Conservation (phyloP, 2,329 filamentous ascomycete species). For the Claviceps humidiphila region DNA sequence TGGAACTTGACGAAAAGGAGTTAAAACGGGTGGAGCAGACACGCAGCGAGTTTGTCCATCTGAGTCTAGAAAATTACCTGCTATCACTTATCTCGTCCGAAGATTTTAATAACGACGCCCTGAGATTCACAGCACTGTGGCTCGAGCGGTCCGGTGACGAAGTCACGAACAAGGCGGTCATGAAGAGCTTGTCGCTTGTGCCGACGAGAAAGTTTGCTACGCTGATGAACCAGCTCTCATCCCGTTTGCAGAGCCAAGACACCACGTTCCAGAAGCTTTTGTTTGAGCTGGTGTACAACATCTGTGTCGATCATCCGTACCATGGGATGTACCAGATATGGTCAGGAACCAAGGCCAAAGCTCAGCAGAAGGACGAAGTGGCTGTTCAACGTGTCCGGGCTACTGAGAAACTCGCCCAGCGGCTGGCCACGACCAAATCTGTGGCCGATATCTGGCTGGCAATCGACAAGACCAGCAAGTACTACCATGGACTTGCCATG, state of each 20-base stretch:
- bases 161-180: slow-evolving; percentile 65
- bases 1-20: slow-evolving; percentile 80
- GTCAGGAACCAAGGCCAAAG: slow-evolving; percentile 59
- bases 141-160: slow-evolving; percentile 70
- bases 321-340: slow-evolving; percentile 97
- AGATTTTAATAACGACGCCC: slow-evolving; percentile 73
- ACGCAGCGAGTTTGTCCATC: slow-evolving; percentile 69
- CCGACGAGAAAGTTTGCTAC: slow-evolving; percentile 85
- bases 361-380: slow-evolving; percentile 58
- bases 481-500: slow-evolving; percentile 50
- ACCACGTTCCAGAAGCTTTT: slow-evolving; percentile 67
- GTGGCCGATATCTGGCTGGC: slow-evolving; percentile 50
- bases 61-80: slow-evolving; percentile 88
- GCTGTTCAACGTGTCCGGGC: slow-evolving; percentile 62
- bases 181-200: slow-evolving; percentile 55
- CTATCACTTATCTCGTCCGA: slow-evolving; percentile 75
- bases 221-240: slow-evolving; percentile 92
- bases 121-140: slow-evolving; percentile 91
- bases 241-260: slow-evolving; percentile 63
- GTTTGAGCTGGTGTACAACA: slow-evolving; percentile 59
- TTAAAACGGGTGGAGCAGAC: slow-evolving; percentile 64
- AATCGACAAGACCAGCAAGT: slow-evolving; percentile 60
- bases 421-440: slow-evolving; percentile 39
- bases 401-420: slow-evolving; percentile 53
- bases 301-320: slow-evolving; percentile 87